Evolutionary conservation across 1,284 basidiomycete species (phyloP).

Genomic region (Ceratorhiza oryzae-sativae): DNA sequence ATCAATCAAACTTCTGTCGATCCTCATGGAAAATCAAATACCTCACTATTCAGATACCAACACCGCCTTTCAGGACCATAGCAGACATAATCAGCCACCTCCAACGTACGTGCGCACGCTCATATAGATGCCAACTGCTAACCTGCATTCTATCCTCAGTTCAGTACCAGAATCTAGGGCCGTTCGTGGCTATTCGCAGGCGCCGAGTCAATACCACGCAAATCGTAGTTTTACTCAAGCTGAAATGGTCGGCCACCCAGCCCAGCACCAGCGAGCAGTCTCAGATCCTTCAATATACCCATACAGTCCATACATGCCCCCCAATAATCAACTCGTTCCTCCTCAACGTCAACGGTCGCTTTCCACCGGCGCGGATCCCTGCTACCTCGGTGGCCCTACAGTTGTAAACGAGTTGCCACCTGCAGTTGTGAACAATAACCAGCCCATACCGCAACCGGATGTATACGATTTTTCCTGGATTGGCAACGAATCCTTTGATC

Average conservation of each 20-base stretch:
- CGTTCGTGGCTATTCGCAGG: not conserved
- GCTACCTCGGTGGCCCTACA: not conserved
- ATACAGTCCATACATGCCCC: not conserved
- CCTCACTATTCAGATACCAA: not conserved
- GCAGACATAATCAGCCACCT: not conserved
- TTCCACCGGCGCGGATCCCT: not conserved
- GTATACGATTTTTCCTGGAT: not conserved
- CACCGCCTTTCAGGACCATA: not conserved
- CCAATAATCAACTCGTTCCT: not conserved
- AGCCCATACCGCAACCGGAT: not conserved
- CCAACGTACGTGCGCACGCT: not conserved
- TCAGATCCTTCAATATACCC: conserved; percentile 3
- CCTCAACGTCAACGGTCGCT: not conserved
- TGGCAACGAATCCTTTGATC: not conserved
- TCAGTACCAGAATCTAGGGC: not conserved
- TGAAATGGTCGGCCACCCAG: not conserved
- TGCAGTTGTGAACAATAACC: not conserved
- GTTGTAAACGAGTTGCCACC: not conserved
- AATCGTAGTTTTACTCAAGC: not conserved
- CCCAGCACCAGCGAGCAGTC: not conserved
- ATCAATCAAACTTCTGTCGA: not conserved
- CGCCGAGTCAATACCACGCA: no score
- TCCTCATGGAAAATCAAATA: not conserved
- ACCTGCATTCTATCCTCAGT: not conserved
- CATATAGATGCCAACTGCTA: not conserved